Evolutionary conservation across 140 eudicot genomes (phyloP).

Genomic region (Erigeron philadelphicus): DNA sequence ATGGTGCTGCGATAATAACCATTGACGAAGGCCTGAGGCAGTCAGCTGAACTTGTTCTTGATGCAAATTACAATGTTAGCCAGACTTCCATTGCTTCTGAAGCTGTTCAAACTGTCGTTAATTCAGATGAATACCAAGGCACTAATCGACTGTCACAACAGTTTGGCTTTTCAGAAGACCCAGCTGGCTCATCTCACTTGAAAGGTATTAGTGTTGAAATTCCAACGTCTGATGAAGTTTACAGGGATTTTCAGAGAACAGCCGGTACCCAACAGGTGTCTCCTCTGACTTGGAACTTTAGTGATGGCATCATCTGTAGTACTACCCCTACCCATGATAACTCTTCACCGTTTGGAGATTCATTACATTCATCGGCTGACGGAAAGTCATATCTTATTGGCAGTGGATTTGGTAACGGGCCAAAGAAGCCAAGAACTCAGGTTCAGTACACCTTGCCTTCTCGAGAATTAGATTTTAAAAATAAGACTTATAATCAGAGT

Average conservation of each 20-base stretch:
- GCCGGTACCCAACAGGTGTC: slow-evolving; percentile 30
- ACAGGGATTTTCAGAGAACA: slow-evolving; percentile 29
- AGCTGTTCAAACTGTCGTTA: slow-evolving; percentile 22
- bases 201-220: slow-evolving; percentile 50
- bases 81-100: slow-evolving; percentile 19
- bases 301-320: slow-evolving; percentile 38
- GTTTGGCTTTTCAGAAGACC: slow-evolving; percentile 2
- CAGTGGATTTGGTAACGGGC: slow-evolving; percentile 56
- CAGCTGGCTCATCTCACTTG: slow-evolving; percentile 29
- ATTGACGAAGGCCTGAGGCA: slow-evolving; percentile 19
- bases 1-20: slow-evolving; percentile 18
- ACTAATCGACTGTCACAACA: slow-evolving; percentile 8
- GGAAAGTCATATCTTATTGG: slow-evolving; percentile 41
- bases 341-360: slow-evolving; percentile 34
- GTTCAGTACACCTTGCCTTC: slow-evolving; percentile 70
- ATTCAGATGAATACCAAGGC: slow-evolving; percentile 1
- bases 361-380: slow-evolving; percentile 44
- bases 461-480: slow-evolving; percentile 39
- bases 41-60: slow-evolving; percentile 32
- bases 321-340: slow-evolving; percentile 35
- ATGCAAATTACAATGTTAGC: slow-evolving; percentile 17
- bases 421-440: slow-evolving; percentile 80
- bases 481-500: slow-evolving; percentile 35
- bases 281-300: slow-evolving; percentile 32
- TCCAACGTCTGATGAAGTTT: slow-evolving; percentile 41